Evolutionary conservation across 192 early-diverging fungal genomes (phyloP).

Genomic region (Coemansia sp.): DNA sequence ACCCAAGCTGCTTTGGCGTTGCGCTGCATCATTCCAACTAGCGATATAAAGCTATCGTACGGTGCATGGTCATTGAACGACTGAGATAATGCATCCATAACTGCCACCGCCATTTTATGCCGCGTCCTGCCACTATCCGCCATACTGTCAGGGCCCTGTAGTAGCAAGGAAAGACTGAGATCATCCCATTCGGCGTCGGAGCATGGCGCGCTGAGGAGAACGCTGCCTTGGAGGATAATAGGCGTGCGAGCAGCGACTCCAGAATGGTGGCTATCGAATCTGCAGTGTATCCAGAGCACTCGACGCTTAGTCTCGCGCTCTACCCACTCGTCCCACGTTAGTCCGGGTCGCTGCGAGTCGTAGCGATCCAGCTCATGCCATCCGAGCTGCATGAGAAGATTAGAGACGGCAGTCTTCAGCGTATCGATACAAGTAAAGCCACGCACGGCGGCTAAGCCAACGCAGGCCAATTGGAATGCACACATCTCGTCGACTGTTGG

Average conservation of each 20-base stretch:
- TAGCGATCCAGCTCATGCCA: slow-evolving; percentile 42
- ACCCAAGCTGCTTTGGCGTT: slow-evolving; percentile 27
- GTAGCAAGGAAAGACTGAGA: slow-evolving; percentile 13
- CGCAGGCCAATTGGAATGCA: slow-evolving; percentile 28
- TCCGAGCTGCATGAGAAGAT: slow-evolving; percentile 31
- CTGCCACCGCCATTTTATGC: background rate
- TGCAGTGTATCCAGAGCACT: slow-evolving; percentile 32
- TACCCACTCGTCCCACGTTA: slow-evolving; percentile 44
- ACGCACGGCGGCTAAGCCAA: slow-evolving; percentile 10
- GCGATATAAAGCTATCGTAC: slow-evolving; percentile 20
- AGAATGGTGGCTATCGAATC: slow-evolving; percentile 33
- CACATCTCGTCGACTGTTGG: slow-evolving; percentile 34
- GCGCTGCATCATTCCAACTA: slow-evolving; percentile 19
- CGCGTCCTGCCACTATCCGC: too few species aligned
- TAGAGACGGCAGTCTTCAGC: slow-evolving; percentile 20
- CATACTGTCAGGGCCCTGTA: background rate
- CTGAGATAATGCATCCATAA: slow-evolving; percentile 18
- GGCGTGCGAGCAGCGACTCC: slow-evolving; percentile 17
- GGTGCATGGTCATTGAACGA: slow-evolving; percentile 12
- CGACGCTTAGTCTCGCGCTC: slow-evolving; percentile 41
- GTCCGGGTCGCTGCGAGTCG: background rate
- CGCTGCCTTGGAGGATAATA: slow-evolving; percentile 10
- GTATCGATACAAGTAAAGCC: slow-evolving; percentile 23
- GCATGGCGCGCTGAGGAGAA: slow-evolving; percentile 23
- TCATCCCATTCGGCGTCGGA: slow-evolving; percentile 44